Percentiles rank a stretch among this genome's conserved stretches.
Evolutionary conservation across 306 rosid species (phyloP).

Genomic region (Cicer arietinum): DNA sequence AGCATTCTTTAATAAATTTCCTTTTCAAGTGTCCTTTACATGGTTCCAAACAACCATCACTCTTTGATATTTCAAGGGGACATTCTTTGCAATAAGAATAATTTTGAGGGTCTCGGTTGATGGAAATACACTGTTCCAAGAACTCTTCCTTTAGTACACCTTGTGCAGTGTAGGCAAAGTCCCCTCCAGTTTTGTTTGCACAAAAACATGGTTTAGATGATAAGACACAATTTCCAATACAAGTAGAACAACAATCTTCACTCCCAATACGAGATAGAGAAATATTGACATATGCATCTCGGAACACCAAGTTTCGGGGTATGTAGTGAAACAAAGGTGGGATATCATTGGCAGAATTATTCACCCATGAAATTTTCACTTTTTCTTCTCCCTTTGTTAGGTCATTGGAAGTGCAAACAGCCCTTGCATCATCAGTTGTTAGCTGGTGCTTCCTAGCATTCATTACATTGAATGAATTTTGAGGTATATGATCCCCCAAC

Average conservation of each 20-base stretch:
- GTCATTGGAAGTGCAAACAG: slow-evolving; percentile 60
- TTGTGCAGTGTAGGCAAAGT: slow-evolving; percentile 69
- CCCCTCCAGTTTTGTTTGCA: slow-evolving; percentile 66
- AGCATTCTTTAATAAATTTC: slow-evolving; percentile 87
- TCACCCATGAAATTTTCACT: slow-evolving; percentile 73
- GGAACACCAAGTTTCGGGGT: slow-evolving; percentile 61
- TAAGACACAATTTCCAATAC: slow-evolving; percentile 80
- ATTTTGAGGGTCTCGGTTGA: slow-evolving; percentile 61
- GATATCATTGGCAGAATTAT: slow-evolving; percentile 53
- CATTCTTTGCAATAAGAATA: slow-evolving; percentile 72
- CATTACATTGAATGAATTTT: slow-evolving; percentile 48
- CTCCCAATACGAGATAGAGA: slow-evolving; percentile 70
- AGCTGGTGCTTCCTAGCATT: slow-evolving; percentile 53
- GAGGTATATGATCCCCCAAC: slow-evolving; percentile 40
- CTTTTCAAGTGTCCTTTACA: slow-evolving; percentile 92
- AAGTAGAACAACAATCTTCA: slow-evolving; percentile 72
- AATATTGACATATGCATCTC: slow-evolving; percentile 62
- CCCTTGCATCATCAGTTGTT: slow-evolving; percentile 51
- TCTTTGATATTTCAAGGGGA: slow-evolving; percentile 73
- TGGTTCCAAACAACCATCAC: slow-evolving; percentile 72
- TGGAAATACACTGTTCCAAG: slow-evolving; percentile 73
- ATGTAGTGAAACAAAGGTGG: slow-evolving; percentile 73
- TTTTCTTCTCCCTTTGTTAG: slow-evolving; percentile 86
- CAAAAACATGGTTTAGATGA: slow-evolving; percentile 67
- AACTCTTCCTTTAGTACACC: slow-evolving; percentile 73